Evolutionary conservation across 1,284 basidiomycete genomes (phyloP).

Genomic region (Fomitopsis pinicola): DNA sequence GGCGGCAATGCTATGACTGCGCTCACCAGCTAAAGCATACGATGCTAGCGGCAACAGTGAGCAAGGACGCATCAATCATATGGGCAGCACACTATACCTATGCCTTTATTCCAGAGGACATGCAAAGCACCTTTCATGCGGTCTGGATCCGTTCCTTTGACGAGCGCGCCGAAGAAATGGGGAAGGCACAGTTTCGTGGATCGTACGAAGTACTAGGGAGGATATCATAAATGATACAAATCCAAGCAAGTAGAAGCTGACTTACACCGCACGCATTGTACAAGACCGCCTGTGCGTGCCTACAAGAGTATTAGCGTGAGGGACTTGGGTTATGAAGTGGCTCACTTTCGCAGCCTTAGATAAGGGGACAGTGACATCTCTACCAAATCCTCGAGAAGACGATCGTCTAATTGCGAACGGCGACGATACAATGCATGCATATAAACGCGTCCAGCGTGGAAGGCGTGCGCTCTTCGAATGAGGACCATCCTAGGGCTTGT

Average conservation of each 20-base stretch:
- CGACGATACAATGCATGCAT: conserved; percentile 80
- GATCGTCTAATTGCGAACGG: conserved; percentile 79
- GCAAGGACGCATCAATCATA: neutral
- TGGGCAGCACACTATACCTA: conserved; percentile 36
- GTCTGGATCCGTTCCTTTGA: conserved; percentile 83
- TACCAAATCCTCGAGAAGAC: conserved; percentile 72
- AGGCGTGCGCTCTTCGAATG: conserved; percentile 77
- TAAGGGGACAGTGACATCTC: conserved; percentile 88
- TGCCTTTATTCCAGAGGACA: conserved; percentile 77
- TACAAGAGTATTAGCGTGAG: conserved; percentile 23
- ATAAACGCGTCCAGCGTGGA: conserved; percentile 68
- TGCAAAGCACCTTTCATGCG: conserved; percentile 95
- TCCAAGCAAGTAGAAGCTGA: neutral
- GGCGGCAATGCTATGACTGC: neutral
- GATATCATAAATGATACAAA: neutral
- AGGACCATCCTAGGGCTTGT: conserved; percentile 73
- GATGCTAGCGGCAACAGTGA: conserved; percentile 35
- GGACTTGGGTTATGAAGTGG: neutral
- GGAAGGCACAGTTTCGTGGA: conserved; percentile 75
- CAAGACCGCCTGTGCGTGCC: conserved; percentile 71
- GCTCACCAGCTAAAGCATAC: conserved; percentile 61
- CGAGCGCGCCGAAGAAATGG: conserved; percentile 67
- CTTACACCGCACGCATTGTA: conserved; percentile 65
- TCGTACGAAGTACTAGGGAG: conserved; percentile 70
- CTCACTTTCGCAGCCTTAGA: conserved; percentile 69